Evolutionary conservation across 2,329 filamentous ascomycete genomes (phyloP).

Genomic region (Microcera coccophila): DNA sequence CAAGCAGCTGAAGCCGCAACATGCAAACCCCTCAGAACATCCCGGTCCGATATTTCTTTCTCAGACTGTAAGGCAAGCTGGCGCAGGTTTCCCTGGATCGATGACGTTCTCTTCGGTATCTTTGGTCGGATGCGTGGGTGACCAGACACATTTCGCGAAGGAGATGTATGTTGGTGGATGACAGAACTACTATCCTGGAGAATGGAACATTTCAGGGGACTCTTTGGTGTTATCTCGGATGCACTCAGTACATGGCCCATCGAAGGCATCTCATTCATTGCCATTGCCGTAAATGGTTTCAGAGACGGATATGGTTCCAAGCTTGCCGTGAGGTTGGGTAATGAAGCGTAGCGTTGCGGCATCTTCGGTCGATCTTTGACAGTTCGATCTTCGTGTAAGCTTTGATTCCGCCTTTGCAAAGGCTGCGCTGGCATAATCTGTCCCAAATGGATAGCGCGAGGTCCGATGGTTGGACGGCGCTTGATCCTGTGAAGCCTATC

Average conservation of each 20-base stretch:
- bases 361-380: slow-evolving; percentile 2
- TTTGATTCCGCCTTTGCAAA: slow-evolving; percentile 13
- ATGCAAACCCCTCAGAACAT: slow-evolving; percentile 53
- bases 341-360: slow-evolving; percentile 7
- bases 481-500: not conserved
- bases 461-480: not conserved
- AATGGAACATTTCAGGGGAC: not conserved
- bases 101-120: slow-evolving; percentile 35
- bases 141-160: slow-evolving; percentile 25
- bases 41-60: slow-evolving; percentile 42
- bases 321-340: slow-evolving; percentile 2
- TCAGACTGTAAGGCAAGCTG: slow-evolving; percentile 31
- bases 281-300: slow-evolving; percentile 1
- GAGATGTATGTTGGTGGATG: slow-evolving; percentile 21
- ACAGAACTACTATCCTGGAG: not conserved
- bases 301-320: slow-evolving; percentile 1
- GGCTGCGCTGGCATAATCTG: slow-evolving; percentile 3
- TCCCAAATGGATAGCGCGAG: not conserved
- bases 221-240: not conserved
- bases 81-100: slow-evolving; percentile 25
- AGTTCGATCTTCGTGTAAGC: slow-evolving; percentile 8
- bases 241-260: not conserved
- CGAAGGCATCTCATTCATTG: not conserved
- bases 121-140: slow-evolving; percentile 29
- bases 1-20: slow-evolving; percentile 55